Conservation (phyloP, 108 stramenopile species). For the Pseudonitzschia delicatissima region DNA sequence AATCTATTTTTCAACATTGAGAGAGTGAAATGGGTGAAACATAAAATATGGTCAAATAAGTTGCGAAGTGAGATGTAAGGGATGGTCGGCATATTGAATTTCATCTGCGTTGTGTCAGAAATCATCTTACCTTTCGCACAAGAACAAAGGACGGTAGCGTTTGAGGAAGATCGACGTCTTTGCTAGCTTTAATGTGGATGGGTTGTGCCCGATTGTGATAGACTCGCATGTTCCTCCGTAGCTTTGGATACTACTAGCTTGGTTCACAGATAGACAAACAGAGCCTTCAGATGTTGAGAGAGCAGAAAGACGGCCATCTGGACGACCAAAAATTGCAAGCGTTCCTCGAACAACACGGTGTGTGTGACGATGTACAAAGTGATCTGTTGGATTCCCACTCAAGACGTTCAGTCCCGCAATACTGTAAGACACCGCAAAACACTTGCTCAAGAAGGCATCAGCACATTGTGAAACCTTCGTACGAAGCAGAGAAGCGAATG, state of each 20-base stretch:
- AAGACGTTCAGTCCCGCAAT: slow-evolving; percentile 72
- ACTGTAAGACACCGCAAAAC: slow-evolving; percentile 72
- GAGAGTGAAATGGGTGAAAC: not conserved
- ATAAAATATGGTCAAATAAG: too few relatives aligned
- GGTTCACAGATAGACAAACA: slow-evolving; percentile 72
- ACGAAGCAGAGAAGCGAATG: not conserved
- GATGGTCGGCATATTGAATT: too few relatives aligned
- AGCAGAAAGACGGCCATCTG: slow-evolving; percentile 81
- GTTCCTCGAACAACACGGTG: slow-evolving; percentile 65
- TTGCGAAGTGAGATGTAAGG: too few relatives aligned
- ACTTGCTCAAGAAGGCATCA: slow-evolving; percentile 78
- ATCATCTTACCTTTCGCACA: slow-evolving; percentile 43
- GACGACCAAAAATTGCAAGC: slow-evolving; percentile 74
- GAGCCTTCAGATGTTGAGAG: slow-evolving; percentile 69
- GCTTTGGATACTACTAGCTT: slow-evolving; percentile 71
- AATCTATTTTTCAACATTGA: slow-evolving; percentile 11
- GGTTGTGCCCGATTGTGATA: slow-evolving; percentile 85
- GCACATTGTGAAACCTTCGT: slow-evolving; percentile 49
- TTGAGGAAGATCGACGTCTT: slow-evolving; percentile 45
- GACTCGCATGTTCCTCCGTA: slow-evolving; percentile 66
- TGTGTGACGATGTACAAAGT: slow-evolving; percentile 81
- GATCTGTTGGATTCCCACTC: slow-evolving; percentile 69
- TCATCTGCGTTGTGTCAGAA: too few relatives aligned
- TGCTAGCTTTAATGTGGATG: slow-evolving; percentile 54
- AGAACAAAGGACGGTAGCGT: slow-evolving; percentile 50